Base-by-base conservation (phyloP, 2,329 filamentous ascomycete species). In the Rosellinia necatrix region DNA sequence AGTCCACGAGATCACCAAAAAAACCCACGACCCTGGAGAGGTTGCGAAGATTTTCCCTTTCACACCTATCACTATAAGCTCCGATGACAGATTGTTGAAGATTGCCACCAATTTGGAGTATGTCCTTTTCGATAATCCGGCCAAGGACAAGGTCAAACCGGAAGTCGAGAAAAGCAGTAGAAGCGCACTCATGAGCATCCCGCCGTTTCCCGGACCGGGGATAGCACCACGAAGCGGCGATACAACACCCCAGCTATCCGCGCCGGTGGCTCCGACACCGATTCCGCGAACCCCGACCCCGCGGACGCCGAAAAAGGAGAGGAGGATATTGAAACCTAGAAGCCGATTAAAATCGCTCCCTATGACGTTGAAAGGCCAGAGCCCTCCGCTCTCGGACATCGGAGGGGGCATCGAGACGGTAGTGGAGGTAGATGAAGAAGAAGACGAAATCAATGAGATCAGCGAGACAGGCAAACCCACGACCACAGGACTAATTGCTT, bases 341-440 rank as follows among this genome's bases (percentile, higher is more conserved):
- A 40, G 34, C 34, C 34, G 46, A 25, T 10, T 49, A 7, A 40
- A 8, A 6, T 10, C 22, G 5, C 22, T 24, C 19, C 24, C 30
- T 15, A 29, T 10, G 15, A 10, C 19, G 4, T 38, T 24, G 24
- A 29, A 13, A 21, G 46, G 15, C 22, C 46, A 30, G 34, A 10
- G 25, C 37, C 8, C 35, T 12, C 24, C 29, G 9, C 3, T 43
- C 21, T 37, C 29, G 2, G 29, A 35, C 8, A n/a, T 10, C 9
- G 22, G 22, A 6, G 21, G 17, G 17, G 13, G 4, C 12, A 25
- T 30, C 15, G 12, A 51, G 12, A 44, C 15, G 10, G 49, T 44
- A 22, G 15, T 9, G 15, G 49, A 52, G n/a, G n/a, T n/a, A 22
- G 49, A 44, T 8, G 49, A 44, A 8, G 49, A 52, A 24, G 40